Conservation (phyloP, 108 stramenopile species). For the Skeletonema tropicum region DNA sequence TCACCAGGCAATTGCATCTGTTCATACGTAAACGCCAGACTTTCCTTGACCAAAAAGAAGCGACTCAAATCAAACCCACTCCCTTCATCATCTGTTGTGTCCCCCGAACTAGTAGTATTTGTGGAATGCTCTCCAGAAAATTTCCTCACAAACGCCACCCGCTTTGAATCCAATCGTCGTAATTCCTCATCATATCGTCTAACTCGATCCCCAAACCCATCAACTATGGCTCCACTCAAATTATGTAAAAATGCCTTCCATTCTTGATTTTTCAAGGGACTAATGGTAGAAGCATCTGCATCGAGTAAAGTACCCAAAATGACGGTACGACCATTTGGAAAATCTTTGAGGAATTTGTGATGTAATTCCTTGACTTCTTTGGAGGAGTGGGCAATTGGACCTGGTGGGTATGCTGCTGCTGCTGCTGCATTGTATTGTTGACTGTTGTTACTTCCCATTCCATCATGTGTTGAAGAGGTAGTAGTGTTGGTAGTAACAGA, state of each 20-base stretch:
- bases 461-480: slow-evolving; percentile 9
- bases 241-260: slow-evolving; percentile 74
- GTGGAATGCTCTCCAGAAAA: slow-evolving; percentile 26
- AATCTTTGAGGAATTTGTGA: slow-evolving; percentile 70
- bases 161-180: slow-evolving; percentile 59
- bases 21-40: slow-evolving; percentile 82
- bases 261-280: slow-evolving; percentile 59
- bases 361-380: slow-evolving; percentile 63
- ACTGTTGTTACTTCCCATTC: not conserved
- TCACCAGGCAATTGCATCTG: slow-evolving; percentile 81
- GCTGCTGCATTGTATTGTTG: slow-evolving; percentile 12
- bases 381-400: slow-evolving; percentile 45
- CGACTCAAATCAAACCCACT: slow-evolving; percentile 64
- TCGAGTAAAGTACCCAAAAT: slow-evolving; percentile 66
- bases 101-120: not conserved
- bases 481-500: slow-evolving; percentile 7
- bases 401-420: slow-evolving; percentile 38
- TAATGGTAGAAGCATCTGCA: slow-evolving; percentile 14
- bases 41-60: slow-evolving; percentile 86
- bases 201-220: slow-evolving; percentile 75
- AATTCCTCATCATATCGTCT: slow-evolving; percentile 78
- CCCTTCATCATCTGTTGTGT: not conserved
- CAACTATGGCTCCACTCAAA: slow-evolving; percentile 65
- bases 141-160: slow-evolving; percentile 51
- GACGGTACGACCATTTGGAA: slow-evolving; percentile 75